Evolutionary conservation across 1,284 basidiomycete species (phyloP).

Genomic region (Inonotus hispidus): DNA sequence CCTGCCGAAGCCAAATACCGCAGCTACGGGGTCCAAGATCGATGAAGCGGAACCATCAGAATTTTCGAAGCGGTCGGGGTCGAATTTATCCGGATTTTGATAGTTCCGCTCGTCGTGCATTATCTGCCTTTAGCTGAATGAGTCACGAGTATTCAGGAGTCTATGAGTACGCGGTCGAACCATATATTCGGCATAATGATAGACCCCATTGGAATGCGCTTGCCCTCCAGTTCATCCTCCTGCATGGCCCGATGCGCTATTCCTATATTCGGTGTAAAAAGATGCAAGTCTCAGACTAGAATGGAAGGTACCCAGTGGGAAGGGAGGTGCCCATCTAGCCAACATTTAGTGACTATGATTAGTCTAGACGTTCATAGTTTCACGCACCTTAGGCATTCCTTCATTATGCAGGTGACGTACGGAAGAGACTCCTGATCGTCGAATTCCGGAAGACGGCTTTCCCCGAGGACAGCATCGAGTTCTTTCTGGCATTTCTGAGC

Average conservation of each 20-base stretch:
- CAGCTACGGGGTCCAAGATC: slow-evolving; percentile 1
- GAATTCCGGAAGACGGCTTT: slow-evolving; percentile 26
- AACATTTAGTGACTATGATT: background rate
- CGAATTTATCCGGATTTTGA: background rate
- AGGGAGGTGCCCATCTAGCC: background rate
- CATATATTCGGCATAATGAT: slow-evolving; percentile 17
- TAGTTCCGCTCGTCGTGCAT: slow-evolving; percentile 17
- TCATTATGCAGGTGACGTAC: slow-evolving; percentile 20
- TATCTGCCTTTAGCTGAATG: slow-evolving; percentile 9
- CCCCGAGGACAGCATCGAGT: slow-evolving; percentile 25
- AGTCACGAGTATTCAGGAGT: background rate
- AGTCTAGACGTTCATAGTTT: background rate
- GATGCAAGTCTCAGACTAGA: background rate
- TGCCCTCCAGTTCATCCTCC: slow-evolving; percentile 14
- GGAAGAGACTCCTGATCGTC: slow-evolving; percentile 24
- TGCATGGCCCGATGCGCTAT: slow-evolving; percentile 14
- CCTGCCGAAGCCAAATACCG: slow-evolving; percentile 12
- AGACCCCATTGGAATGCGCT: slow-evolving; percentile 13
- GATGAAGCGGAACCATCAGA: background rate
- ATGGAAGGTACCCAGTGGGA: background rate
- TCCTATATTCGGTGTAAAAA: background rate
- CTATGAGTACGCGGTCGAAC: background rate
- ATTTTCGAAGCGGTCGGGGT: slow-evolving; percentile 13
- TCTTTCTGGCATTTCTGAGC: slow-evolving; percentile 25
- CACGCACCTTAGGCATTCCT: slow-evolving; percentile 6